These are phyloP conservation scores for Phytophthora niederhauseri DNA, from an alignment of 352 stramenopile genomes.

Conservation along the genomic window DNA sequence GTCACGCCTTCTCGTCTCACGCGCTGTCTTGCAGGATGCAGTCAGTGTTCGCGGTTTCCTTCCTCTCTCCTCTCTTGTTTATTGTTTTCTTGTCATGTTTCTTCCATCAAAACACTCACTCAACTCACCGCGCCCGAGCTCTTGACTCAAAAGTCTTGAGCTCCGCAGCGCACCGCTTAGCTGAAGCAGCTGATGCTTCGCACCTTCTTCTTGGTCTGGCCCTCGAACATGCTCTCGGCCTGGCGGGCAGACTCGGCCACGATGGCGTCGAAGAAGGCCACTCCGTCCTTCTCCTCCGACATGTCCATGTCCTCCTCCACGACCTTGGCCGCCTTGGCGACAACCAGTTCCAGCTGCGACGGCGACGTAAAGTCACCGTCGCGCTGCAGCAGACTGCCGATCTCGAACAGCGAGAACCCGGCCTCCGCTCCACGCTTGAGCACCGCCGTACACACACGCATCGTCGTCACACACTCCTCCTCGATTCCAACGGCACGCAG, in stretches of 20 bases:
- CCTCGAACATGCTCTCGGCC: constrained; percentile 53
- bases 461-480: constrained; percentile 82
- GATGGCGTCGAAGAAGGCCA: constrained; percentile 57
- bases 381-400: constrained; percentile 78
- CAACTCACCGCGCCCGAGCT: constrained; percentile 27
- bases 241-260: constrained; percentile 53
- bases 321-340: constrained; percentile 44
- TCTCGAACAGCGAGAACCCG: constrained; percentile 89
- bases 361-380: constrained; percentile 80
- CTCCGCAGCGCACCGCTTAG: constrained; percentile 34
- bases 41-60: constrained; percentile 17
- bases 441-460: constrained; percentile 80
- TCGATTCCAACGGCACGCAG: constrained; percentile 76
- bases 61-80: constrained; percentile 37
- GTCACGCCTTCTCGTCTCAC: constrained; percentile 18
- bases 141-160: background rate
- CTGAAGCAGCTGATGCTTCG: constrained; percentile 90
- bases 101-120: constrained; percentile 63
- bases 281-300: constrained; percentile 41
- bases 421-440: constrained; percentile 76
- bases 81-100: constrained; percentile 52
- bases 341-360: constrained; percentile 78
- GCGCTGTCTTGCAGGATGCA: constrained; percentile 6
- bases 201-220: constrained; percentile 85
- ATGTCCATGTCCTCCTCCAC: constrained; percentile 41